A percentile compares a stretch with the other conserved stretches of the same genome.
These are phyloP conservation scores for Cladosporium velox DNA, from an alignment of 2,329 filamentous ascomycete species.

Conservation along the genomic window DNA sequence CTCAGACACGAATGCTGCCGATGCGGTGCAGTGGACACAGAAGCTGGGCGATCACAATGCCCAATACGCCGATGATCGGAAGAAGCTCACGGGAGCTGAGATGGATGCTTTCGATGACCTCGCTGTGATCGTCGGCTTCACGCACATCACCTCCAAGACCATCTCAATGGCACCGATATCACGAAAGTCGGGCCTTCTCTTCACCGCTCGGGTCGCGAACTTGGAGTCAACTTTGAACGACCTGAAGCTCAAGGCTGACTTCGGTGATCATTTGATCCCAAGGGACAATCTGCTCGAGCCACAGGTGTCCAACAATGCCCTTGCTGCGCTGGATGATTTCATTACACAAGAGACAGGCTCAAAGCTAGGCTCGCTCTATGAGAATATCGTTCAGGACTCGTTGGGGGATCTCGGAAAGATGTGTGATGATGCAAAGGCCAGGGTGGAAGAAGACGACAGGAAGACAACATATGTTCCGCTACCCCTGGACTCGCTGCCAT, in stretches of 20 bases:
- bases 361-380: slow-evolving; percentile 19
- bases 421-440: slow-evolving; percentile 17
- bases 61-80: slow-evolving; percentile 20
- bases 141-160: slow-evolving; percentile 20
- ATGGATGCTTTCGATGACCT: slow-evolving; percentile 21
- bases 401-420: slow-evolving; percentile 22
- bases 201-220: slow-evolving; percentile 13
- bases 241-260: slow-evolving; percentile 22
- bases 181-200: slow-evolving; percentile 21
- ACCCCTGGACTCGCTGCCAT: not conserved
- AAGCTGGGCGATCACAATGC: slow-evolving; percentile 26
- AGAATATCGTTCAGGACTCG: slow-evolving; percentile 21
- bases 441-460: not conserved
- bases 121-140: slow-evolving; percentile 24
- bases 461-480: slow-evolving; percentile 6
- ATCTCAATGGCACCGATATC: slow-evolving; percentile 20
- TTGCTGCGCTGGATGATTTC: slow-evolving; percentile 22
- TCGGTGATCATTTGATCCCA: slow-evolving; percentile 22
- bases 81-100: slow-evolving; percentile 19
- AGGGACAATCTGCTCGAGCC: slow-evolving; percentile 21
- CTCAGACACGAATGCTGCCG: slow-evolving; percentile 20
- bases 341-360: slow-evolving; percentile 15
- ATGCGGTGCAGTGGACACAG: slow-evolving; percentile 24
- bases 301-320: slow-evolving; percentile 11
- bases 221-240: slow-evolving; percentile 14